Evolutionary conservation across 163 green algal species (phyloP).

Genomic region (Coccomyxa subellipsoidea): DNA sequence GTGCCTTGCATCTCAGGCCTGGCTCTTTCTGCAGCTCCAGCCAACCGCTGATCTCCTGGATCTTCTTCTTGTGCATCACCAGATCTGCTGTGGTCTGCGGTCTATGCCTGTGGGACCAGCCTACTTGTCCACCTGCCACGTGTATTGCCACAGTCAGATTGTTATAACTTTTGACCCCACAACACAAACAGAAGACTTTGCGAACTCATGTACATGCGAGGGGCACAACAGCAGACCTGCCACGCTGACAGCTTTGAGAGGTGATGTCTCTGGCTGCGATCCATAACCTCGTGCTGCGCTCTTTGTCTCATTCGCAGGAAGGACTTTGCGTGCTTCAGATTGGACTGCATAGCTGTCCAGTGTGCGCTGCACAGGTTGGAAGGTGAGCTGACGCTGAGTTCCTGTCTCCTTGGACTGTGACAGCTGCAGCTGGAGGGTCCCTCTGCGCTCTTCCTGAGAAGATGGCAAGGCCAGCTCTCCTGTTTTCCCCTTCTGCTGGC

Average conservation of each 20-base stretch:
- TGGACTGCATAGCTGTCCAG: background rate
- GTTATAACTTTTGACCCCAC: background rate
- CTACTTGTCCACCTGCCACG: background rate
- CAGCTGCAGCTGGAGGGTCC: background rate
- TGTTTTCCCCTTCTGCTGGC: background rate
- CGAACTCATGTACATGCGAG: background rate
- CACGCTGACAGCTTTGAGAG: background rate
- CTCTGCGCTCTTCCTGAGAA: background rate
- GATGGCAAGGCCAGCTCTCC: too few relatives aligned
- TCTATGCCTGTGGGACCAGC: constrained; percentile 51
- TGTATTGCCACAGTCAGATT: background rate
- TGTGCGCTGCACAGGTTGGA: background rate
- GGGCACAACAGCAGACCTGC: background rate
- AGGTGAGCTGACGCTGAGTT: background rate
- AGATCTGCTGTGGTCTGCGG: constrained; percentile 48
- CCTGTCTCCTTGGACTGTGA: background rate
- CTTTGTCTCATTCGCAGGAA: background rate
- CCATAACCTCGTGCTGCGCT: background rate
- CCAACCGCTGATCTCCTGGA: constrained; percentile 59
- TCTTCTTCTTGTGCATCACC: constrained; percentile 67
- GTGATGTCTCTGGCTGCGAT: background rate
- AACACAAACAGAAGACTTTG: background rate
- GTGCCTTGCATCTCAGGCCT: background rate
- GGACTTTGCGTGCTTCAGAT: background rate
- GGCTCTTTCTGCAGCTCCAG: constrained; percentile 35